Evolutionary conservation across 2,329 filamentous ascomycete species (phyloP).

Genomic region (Pseudocercospora fijiensis): DNA sequence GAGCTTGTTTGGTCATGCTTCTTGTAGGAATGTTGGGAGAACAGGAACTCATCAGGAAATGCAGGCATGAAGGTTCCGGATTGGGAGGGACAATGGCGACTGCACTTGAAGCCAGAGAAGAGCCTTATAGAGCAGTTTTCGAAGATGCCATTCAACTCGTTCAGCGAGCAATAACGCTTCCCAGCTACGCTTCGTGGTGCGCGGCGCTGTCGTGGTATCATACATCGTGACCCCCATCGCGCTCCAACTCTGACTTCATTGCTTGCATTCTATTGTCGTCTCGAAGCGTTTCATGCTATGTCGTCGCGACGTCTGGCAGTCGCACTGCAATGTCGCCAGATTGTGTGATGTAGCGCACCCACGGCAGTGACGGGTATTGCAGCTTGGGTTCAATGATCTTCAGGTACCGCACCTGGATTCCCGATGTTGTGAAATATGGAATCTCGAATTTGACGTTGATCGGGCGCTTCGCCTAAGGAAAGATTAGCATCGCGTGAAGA

Average conservation of each 20-base stretch:
- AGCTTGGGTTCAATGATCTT: constrained; percentile 99
- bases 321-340: constrained; percentile 94
- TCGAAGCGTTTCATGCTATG: constrained; percentile 6
- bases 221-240: neutral
- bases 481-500: neutral
- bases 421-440: constrained; percentile 99
- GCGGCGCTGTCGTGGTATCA: neutral
- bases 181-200: neutral
- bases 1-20: no score
- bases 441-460: constrained; percentile 99
- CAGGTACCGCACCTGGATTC: constrained; percentile 95
- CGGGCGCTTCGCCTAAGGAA: constrained; percentile 67
- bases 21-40: no score
- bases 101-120: neutral
- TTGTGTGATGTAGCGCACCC: constrained; percentile 98
- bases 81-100: neutral
- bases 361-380: constrained; percentile 96
- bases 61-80: neutral
- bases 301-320: constrained; percentile 70
- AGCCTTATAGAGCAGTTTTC: neutral
- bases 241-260: neutral
- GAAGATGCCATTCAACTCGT: neutral
- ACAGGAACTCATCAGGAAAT: no score
- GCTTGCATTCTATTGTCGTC: neutral
- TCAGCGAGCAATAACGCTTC: neutral